Evolutionary conservation across 495 filamentous ascomycete genomes (phyloP), one percentile per base, ranked within the genome.

Genomic region (Penicillium maclennaniae): DNA sequence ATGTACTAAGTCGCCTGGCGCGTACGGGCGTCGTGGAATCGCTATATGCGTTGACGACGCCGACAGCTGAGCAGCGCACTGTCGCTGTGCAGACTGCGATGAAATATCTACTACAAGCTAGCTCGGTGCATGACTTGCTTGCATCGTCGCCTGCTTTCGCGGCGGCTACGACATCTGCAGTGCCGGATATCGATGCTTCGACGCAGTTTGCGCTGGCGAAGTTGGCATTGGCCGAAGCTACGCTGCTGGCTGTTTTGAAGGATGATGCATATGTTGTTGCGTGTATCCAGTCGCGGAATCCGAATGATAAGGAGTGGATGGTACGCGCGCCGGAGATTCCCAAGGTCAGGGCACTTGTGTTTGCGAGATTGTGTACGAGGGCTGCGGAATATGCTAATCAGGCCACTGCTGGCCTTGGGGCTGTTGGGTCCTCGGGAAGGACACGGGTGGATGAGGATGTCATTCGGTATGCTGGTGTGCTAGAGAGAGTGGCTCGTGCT

Each of bases 251-350:
- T 3, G 90, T 97, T 1, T 69, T 92, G 26, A 97, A 96, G 60
- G 92, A 96, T 58, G 93, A 98, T 62, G 89, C 92, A 0, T 96
- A 97, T 60, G 84, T 93, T 1, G 83, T 84, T 3, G 80, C 82
- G 14, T 86, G 90, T 27, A 82, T 88, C 10, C 87, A 90, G 50
- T 81, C 83, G 43, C 79, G 89, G 28, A 91, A 93, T 60, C 79
- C 83, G 25, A 83, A 87, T 55, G 88, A 91, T 66, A 87, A 79
- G 31, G 91, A 95, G 58, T 96, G 91, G 91, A 95, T 96, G 90
- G 88, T 91, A 58, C 86, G 85, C 61, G 79, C 87, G 1, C 89
- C 91, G 12, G 84, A 88, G 46, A 88, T 96, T 23, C 89, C 89
- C 21, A 91, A 90, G 60, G 90, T 97, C 17, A 82, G 91, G 19